These are phyloP conservation scores for Trichophyton simii DNA, from an alignment of 2,329 filamentous ascomycete species.

Conservation along the genomic window DNA sequence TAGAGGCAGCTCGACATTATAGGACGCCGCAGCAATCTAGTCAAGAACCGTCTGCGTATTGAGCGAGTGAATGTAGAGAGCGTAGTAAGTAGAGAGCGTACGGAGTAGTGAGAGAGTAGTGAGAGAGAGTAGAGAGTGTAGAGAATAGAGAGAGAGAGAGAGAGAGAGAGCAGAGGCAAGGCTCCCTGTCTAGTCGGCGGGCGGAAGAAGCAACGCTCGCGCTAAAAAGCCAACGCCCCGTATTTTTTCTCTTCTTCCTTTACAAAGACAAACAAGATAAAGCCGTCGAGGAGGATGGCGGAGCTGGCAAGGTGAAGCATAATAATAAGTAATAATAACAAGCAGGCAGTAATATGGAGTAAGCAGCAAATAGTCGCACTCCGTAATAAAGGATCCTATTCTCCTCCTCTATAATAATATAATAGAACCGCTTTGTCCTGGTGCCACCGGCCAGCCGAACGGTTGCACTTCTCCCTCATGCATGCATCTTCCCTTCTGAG, in stretches of 20 bases:
- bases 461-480: neutral
- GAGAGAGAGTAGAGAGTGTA: neutral
- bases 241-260: neutral
- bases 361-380: too few species aligned
- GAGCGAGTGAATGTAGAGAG: constrained; percentile 6
- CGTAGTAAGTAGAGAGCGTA: constrained; percentile 5
- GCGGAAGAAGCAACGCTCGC: neutral
- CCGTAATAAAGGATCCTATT: too few species aligned
- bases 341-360: too few species aligned
- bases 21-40: constrained; percentile 9
- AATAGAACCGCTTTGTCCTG: too few species aligned
- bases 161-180: constrained; percentile 10
- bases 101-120: neutral
- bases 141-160: neutral
- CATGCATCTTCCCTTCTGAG: neutral
- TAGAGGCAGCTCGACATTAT: constrained; percentile 15
- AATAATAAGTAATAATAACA: too few species aligned
- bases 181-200: constrained; percentile 2
- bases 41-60: neutral
- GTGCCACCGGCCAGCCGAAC: too few species aligned
- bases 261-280: too few species aligned
- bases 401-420: too few species aligned
- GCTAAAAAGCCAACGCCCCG: neutral
- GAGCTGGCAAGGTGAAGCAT: too few species aligned
- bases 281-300: too few species aligned